These are phyloP conservation scores for Phyllosticta capitalensis DNA, from an alignment of 2,329 filamentous ascomycete genomes.

Conservation along the genomic window DNA sequence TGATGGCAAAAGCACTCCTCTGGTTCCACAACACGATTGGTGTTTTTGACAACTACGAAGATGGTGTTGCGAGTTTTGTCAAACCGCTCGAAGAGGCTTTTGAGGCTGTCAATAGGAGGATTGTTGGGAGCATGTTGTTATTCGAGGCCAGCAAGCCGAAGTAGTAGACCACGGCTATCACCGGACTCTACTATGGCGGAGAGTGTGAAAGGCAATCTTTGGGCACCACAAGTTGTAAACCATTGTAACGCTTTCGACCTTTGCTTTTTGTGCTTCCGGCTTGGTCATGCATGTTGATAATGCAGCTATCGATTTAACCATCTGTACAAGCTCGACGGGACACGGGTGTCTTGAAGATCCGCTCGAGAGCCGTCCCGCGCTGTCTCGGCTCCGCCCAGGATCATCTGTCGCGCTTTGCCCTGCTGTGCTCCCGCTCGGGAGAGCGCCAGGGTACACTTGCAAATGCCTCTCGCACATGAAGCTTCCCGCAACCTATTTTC, in stretches of 20 bases:
- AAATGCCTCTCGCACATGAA: not conserved
- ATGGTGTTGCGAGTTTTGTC: constrained; percentile 26
- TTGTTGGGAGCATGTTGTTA: constrained; percentile 32
- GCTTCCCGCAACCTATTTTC: not conserved
- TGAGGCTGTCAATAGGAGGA: constrained; percentile 29
- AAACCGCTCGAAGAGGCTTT: constrained; percentile 28
- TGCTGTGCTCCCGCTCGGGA: not conserved
- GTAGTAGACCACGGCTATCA: not conserved
- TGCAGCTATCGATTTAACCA: not conserved
- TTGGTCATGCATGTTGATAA: not conserved
- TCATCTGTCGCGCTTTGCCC: not conserved
- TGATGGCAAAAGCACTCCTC: constrained; percentile 19
- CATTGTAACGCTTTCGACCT: no score
- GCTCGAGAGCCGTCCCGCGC: not conserved
- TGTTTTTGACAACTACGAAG: constrained; percentile 33
- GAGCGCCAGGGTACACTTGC: not conserved
- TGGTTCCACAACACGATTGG: constrained; percentile 27
- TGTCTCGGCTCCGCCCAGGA: not conserved
- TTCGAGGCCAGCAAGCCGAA: constrained; percentile 26
- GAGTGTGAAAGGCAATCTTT: no score
- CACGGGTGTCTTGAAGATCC: not conserved
- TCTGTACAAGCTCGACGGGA: not conserved
- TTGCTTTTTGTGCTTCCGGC: no score
- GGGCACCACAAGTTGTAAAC: no score
- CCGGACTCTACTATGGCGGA: no score